phyloP scores from a whole-genome alignment of 2,329 filamentous ascomycete species.

The Aaosphaeria arxii region DNA sequence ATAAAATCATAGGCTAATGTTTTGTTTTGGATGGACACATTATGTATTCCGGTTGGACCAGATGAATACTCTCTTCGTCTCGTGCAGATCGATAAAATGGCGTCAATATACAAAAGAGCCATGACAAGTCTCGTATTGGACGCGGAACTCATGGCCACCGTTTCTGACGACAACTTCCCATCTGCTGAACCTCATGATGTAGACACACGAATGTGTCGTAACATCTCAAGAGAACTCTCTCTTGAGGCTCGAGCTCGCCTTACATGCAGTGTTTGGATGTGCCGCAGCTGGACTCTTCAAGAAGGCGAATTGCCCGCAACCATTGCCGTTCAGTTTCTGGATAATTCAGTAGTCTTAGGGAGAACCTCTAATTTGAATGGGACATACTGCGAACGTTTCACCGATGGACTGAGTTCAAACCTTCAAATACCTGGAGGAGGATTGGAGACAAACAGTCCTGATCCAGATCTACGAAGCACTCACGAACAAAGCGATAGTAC shows the following conservation, averaged over 20 bases:
- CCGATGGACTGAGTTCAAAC: too few species aligned
- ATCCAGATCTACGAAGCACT: not conserved
- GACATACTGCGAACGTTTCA: not conserved
- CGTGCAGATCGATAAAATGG: not conserved
- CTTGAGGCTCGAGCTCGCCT: not conserved
- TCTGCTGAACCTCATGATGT: not conserved
- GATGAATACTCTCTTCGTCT: not conserved
- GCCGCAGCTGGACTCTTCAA: not conserved
- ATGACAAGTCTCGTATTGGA: not conserved
- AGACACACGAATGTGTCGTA: not conserved
- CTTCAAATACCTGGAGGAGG: not conserved
- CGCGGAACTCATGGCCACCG: not conserved
- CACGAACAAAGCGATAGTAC: not conserved
- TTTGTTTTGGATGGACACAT: not conserved
- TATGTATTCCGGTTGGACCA: not conserved
- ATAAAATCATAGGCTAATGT: not conserved
- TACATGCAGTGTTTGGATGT: slow-evolving; percentile 1
- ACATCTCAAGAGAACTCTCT: too few species aligned
- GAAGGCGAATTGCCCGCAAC: not conserved
- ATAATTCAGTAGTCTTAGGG: not conserved
- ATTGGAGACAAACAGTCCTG: not conserved
- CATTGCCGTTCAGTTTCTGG: not conserved
- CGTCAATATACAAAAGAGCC: not conserved
- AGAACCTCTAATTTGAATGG: not conserved
- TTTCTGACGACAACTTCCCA: not conserved